phyloP scores from a whole-genome alignment of 2,329 filamentous ascomycete genomes.

The Fusarium incarnatum region DNA sequence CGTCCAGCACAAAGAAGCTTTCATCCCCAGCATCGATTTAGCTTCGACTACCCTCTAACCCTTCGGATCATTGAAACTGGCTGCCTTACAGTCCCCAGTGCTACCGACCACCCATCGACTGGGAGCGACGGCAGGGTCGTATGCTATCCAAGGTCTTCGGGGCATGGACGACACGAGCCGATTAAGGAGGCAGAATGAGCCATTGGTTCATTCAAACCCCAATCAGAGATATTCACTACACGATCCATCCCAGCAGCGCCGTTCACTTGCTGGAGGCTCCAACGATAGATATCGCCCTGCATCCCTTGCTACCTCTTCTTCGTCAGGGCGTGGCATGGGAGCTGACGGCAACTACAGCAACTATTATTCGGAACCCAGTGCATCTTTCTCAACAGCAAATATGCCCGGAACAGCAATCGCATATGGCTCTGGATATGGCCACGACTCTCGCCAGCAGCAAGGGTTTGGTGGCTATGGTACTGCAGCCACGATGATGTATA shows the following conservation, averaged over 20 bases:
- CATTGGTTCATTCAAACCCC: slow-evolving; percentile 71
- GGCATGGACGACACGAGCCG: slow-evolving; percentile 85
- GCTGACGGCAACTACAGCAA: slow-evolving; percentile 67
- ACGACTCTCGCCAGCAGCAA: slow-evolving; percentile 69
- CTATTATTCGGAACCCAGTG: slow-evolving; percentile 68
- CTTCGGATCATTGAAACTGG: slow-evolving; percentile 40
- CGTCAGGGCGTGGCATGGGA: slow-evolving; percentile 64
- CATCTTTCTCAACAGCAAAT: slow-evolving; percentile 65
- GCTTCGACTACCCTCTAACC: slow-evolving; percentile 18
- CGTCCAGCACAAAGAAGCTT: slow-evolving; percentile 1
- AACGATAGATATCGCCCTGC: slow-evolving; percentile 62
- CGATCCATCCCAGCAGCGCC: slow-evolving; percentile 61
- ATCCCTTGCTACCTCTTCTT: slow-evolving; percentile 62
- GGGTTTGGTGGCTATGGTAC: slow-evolving; percentile 70
- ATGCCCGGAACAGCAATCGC: slow-evolving; percentile 66
- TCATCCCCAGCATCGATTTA: slow-evolving; percentile 16
- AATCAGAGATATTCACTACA: slow-evolving; percentile 65
- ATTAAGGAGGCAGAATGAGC: slow-evolving; percentile 80
- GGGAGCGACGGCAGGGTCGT: slow-evolving; percentile 68
- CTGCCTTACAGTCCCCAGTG: slow-evolving; percentile 40
- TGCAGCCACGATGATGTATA: slow-evolving; percentile 78
- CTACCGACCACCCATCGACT: slow-evolving; percentile 72
- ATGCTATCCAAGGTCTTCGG: slow-evolving; percentile 63
- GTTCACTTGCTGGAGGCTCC: slow-evolving; percentile 48
- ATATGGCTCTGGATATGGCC: slow-evolving; percentile 75